Percentiles rank a stretch among this genome's conserved stretches.
Conservation (phyloP, 768 basidiomycete genomes). For the Boletus eberwhitei region DNA sequence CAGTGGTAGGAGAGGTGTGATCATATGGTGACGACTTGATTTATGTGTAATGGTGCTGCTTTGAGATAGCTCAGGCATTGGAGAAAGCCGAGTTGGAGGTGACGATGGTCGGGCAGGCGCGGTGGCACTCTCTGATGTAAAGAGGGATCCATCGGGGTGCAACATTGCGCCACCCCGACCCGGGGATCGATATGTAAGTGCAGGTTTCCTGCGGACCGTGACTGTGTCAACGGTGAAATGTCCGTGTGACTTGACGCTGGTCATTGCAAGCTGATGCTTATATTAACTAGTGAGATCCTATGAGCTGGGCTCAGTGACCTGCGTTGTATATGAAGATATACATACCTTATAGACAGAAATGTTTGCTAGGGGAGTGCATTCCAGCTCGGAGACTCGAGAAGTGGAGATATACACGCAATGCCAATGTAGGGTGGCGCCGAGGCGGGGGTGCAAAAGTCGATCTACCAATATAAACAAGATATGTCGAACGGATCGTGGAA, state of each 20-base stretch:
- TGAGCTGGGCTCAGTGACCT: background rate
- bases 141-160: slow-evolving; percentile 21
- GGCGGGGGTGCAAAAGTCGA: slow-evolving; percentile 8
- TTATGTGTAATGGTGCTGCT: slow-evolving; percentile 15
- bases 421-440: slow-evolving; percentile 4
- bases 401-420: slow-evolving; percentile 14
- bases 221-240: slow-evolving; percentile 10
- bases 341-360: slow-evolving; percentile 25
- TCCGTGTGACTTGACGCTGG: slow-evolving; percentile 21
- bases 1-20: slow-evolving; percentile 51
- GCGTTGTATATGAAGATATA: background rate
- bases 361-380: slow-evolving; percentile 18
- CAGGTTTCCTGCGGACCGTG: slow-evolving; percentile 53
- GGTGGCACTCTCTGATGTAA: slow-evolving; percentile 18
- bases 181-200: slow-evolving; percentile 57
- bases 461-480: slow-evolving; percentile 25
- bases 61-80: slow-evolving; percentile 11
- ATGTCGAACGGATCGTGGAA: slow-evolving; percentile 6
- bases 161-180: slow-evolving; percentile 31
- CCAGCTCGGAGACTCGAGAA: slow-evolving; percentile 14
- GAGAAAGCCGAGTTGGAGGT: slow-evolving; percentile 12
- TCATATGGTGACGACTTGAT: slow-evolving; percentile 24
- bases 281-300: slow-evolving; percentile 12
- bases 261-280: slow-evolving; percentile 17
- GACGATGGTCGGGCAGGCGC: slow-evolving; percentile 9